A percentile compares a stretch with the other conserved stretches of the same genome.
These are phyloP conservation scores for Xerocomellus amylosporus DNA, from an alignment of 768 basidiomycete genomes.

Conservation along the genomic window DNA sequence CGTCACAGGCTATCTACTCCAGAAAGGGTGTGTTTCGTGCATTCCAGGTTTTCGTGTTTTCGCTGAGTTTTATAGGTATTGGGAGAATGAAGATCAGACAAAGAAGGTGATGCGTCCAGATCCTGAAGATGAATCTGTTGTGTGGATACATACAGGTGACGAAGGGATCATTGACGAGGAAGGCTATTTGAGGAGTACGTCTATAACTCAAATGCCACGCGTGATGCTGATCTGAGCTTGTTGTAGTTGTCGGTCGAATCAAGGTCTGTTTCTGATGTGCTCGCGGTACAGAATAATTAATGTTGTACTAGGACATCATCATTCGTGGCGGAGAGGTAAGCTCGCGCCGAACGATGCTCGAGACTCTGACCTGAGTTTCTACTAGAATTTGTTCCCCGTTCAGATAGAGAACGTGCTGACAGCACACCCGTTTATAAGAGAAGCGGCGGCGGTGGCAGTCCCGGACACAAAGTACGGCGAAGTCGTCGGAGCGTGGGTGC, in stretches of 20 bases:
- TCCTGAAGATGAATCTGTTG: conserved; percentile 46
- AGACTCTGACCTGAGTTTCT: not conserved
- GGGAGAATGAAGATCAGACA: conserved; percentile 72
- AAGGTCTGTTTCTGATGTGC: conserved; percentile 46
- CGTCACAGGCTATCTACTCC: conserved; percentile 72
- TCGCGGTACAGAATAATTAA: conserved; percentile 1
- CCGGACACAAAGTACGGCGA: conserved; percentile 70
- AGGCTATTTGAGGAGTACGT: conserved; percentile 70
- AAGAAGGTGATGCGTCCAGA: conserved; percentile 51
- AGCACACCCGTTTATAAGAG: conserved; percentile 52
- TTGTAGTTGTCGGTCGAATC: conserved; percentile 69
- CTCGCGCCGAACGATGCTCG: not conserved
- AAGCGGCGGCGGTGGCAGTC: conserved; percentile 73
- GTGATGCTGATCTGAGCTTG: not conserved
- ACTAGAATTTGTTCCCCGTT: conserved; percentile 78
- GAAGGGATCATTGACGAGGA: conserved; percentile 79
- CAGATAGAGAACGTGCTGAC: conserved; percentile 79
- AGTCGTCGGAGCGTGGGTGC: conserved; percentile 79
- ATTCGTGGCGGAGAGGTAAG: conserved; percentile 81
- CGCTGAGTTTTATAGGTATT: conserved; percentile 51
- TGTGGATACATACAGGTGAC: conserved; percentile 87
- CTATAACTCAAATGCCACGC: not conserved
- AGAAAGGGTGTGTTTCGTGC: conserved; percentile 57
- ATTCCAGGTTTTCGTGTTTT: not conserved
- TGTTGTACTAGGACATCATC: conserved; percentile 60